phyloP scores from a whole-genome alignment of 164 flowering plant genomes.

The Pachysandra terminalis region DNA sequence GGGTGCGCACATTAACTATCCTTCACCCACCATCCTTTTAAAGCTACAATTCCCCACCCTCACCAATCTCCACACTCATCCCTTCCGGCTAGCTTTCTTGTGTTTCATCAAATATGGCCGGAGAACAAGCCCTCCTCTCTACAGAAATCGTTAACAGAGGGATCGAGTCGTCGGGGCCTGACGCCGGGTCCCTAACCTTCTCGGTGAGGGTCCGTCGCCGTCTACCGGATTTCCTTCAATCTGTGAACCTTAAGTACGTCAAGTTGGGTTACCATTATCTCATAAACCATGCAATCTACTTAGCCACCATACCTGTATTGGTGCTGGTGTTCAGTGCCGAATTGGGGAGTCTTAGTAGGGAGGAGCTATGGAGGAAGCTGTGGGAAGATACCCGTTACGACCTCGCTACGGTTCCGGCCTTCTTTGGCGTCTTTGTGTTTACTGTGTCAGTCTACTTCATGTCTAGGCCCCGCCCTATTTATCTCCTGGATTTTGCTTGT shows the following conservation, averaged over 20 bases:
- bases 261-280: conserved; percentile 86
- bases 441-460: conserved; percentile 67
- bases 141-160: conserved; percentile 91
- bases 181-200: conserved; percentile 74
- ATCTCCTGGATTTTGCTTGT: conserved; percentile 85
- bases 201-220: conserved; percentile 80
- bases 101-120: conserved; percentile 29
- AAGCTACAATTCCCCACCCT: not conserved
- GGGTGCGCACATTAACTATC: conserved; percentile 45
- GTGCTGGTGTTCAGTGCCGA: conserved; percentile 76
- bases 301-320: conserved; percentile 67
- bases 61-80: not conserved
- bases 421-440: conserved; percentile 56
- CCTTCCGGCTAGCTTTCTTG: not conserved
- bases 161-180: conserved; percentile 71
- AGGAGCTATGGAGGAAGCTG: conserved; percentile 67
- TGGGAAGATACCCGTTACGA: conserved; percentile 75
- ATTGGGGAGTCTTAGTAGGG: conserved; percentile 66
- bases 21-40: conserved; percentile 31
- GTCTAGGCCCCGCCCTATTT: conserved; percentile 76
- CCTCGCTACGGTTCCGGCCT: conserved; percentile 61
- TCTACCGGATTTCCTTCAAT: conserved; percentile 78
- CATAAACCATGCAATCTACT: conserved; percentile 68
- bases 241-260: conserved; percentile 89
- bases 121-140: conserved; percentile 63